Evolutionary conservation across 257 asterid species (phyloP), one percentile per base, ranked within the genome.

Genomic region (Solanum chmielewskii): DNA sequence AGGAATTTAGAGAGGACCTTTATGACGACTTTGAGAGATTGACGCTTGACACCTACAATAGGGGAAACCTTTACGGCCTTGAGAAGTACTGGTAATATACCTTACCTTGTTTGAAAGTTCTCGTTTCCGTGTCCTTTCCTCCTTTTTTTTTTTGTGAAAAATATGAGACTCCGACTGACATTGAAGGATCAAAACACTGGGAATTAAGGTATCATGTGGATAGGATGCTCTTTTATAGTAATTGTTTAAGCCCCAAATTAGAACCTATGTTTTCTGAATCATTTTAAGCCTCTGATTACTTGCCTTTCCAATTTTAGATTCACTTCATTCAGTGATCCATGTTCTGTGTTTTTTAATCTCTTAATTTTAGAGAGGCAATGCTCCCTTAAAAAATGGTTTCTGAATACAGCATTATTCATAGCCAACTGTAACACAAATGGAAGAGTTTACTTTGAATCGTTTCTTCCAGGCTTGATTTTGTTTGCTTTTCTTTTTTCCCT

Each of bases 41-140:
- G 90, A 86, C 96, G 2, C 96, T 94, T 47, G 95, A 94, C 84
- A 94, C 91, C 91, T 94, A 92, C 87, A 90, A 89, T 71, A 90
- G 89, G 73, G 99, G 99, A 71, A 95, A 91, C 91, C 93, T 95
- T 80, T 96, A 96, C 77, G 99, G 99, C 91, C 94, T 96, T 83
- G 98, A 96, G 88, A 96, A 95, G 87, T 96, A 96, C 89, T 95
- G 99, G 99, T 94, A 93, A 89, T 80, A 74, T 83, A 12, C 88
- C 74, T 80, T 20, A 45, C 41, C 27, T 37, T 86, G 83, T 82
- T 44, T 87, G 42, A 33, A 81, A 87, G 25, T 75, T 44, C 20
- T 83, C 49, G 3, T 29, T 11, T 45, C 44, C 9, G 16, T 27
- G 5, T 75, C 27, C 47, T 76, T 42, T 68, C 52, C 68, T 69